Conservation (phyloP, 768 basidiomycete genomes). For the button mushroom (Agaricus bisporus) region DNA sequence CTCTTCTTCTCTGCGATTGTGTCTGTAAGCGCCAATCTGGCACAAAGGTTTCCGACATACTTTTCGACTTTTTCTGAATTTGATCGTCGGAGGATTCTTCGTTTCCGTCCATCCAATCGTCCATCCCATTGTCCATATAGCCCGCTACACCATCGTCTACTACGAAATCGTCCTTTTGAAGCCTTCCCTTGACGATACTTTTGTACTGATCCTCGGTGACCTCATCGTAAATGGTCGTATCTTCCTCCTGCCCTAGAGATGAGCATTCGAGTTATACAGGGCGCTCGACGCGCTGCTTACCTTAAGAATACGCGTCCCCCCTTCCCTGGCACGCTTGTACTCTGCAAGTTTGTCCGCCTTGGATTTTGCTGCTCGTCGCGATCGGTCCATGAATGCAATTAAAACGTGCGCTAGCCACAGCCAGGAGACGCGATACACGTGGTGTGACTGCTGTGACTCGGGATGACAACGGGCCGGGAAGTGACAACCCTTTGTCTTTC, state of each 20-base stretch:
- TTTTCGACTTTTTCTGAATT: conserved; percentile 40
- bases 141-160: conserved; percentile 89
- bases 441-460: neutral
- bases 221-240: conserved; percentile 77
- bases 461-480: too few relatives aligned
- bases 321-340: conserved; percentile 53
- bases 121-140: conserved; percentile 96
- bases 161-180: conserved; percentile 90
- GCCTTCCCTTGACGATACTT: conserved; percentile 73
- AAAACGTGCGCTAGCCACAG: neutral
- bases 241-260: conserved; percentile 35
- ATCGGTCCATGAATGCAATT: conserved; percentile 31
- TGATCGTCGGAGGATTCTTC: conserved; percentile 44
- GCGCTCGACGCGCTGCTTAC: conserved; percentile 27
- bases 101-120: conserved; percentile 74
- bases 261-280: neutral
- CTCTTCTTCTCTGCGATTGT: conserved; percentile 32
- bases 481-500: too few relatives aligned
- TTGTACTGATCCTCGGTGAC: conserved; percentile 88
- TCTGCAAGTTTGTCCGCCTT: conserved; percentile 50
- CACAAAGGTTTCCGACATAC: conserved; percentile 32
- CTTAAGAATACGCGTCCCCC: conserved; percentile 53
- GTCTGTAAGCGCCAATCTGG: neutral
- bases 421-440: neutral
- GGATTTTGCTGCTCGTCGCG: conserved; percentile 32